Base-by-base conservation (phyloP, 441 rosid genomes). In the Pelargonium citronellum region DNA sequence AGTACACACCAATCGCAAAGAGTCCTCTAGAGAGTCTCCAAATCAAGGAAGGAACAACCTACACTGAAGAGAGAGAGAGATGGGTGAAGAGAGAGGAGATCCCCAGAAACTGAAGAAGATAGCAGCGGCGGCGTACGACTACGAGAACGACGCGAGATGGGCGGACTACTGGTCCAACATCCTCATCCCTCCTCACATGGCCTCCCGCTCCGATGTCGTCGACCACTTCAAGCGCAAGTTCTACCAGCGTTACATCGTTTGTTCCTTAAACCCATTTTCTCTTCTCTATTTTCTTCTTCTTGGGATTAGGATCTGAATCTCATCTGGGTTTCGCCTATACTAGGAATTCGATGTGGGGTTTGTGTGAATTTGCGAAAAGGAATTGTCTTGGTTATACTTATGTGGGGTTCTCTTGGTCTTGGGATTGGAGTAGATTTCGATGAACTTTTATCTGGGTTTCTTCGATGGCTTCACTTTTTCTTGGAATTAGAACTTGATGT, bases 161-260 rank as follows among this genome's bases (percentile, higher is more conserved):
- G 82, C 91, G 0, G 99, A 88, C 69, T 95, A 92, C 81, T 90
- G 97, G 99, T 89, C 98, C 55, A 92, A 90, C 75, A 80, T 95
- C 79, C 88, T 95, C 78, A 86, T 95, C 67, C 98, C 99, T 71
- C 96, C 96, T 15, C 84, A 85, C 91, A 75, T 91, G 88, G 84
- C 99, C 63, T 83, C 97, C 71, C 94, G 91, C 69, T 78, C 94
- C 58, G 99, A 90, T 67, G 99, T 95, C 71, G 69, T 91, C 69
- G 86, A 85, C 37, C 99, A 95, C 80, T 91, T 76, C 84, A 95
- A 91, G 85, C 91, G 87, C 88, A 95, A 95, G 82, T 95, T 91
- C 87, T 95, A 95, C 79, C 99, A 91, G 80, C 96, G 99, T n/a
- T 91, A 46, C 81, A 81, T 87, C 76, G 97, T 95, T 67, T 70